phyloP scores from a whole-genome alignment of 768 basidiomycete genomes.

The Lentinula aciculospora region DNA sequence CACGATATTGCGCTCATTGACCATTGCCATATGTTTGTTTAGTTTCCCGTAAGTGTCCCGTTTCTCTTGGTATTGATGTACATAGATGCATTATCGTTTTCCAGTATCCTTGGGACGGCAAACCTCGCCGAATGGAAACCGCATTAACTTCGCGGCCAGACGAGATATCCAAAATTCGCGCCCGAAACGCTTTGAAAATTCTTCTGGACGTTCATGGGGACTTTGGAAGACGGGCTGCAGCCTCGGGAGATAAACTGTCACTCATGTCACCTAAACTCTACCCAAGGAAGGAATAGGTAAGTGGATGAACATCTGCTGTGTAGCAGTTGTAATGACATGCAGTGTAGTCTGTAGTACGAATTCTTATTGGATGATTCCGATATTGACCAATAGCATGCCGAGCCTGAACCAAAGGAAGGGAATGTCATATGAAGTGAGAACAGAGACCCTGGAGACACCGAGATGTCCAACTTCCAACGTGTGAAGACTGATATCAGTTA shows the following conservation, averaged over 20 bases:
- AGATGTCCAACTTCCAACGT: conserved; percentile 15
- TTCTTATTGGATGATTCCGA: conserved; percentile 6
- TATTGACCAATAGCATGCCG: conserved; percentile 8
- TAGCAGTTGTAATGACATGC: not conserved
- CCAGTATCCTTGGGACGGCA: conserved; percentile 80
- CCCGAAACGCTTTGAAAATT: conserved; percentile 92
- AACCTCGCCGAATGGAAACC: conserved; percentile 63
- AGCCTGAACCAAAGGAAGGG: conserved; percentile 9
- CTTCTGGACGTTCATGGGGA: conserved; percentile 88
- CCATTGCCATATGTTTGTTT: not conserved
- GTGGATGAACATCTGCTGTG: not conserved
- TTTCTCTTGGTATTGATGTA: conserved; percentile 14
- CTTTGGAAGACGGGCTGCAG: conserved; percentile 59
- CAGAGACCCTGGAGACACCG: conserved; percentile 13
- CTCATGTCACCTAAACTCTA: conserved; percentile 26
- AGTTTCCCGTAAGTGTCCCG: conserved; percentile 42
- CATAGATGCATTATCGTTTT: conserved; percentile 11
- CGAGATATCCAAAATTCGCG: conserved; percentile 85
- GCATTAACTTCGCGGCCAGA: conserved; percentile 65
- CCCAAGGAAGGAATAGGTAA: conserved; percentile 7
- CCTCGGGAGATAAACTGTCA: conserved; percentile 31
- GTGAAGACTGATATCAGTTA: conserved; percentile 9
- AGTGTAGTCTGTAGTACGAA: not conserved
- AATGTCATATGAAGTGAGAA: conserved; percentile 8
- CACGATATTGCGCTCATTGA: not conserved